Conservation (phyloP, 2,329 filamentous ascomycete genomes). For the Zasmidium angulare region DNA sequence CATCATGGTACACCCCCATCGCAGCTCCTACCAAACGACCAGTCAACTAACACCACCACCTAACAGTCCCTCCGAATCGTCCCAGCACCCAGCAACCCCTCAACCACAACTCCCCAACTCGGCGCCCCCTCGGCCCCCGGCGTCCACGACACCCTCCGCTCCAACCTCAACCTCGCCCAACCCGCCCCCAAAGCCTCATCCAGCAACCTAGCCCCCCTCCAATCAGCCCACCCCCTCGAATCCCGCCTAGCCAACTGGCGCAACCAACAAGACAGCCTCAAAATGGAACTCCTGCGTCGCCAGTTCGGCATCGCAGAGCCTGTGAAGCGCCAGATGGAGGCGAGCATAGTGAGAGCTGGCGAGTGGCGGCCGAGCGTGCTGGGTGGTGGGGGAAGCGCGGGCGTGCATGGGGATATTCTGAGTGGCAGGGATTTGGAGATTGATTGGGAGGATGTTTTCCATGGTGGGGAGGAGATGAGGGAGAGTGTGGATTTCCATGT, state of each 20-base stretch:
- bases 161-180: constrained; percentile 68
- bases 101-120: constrained; percentile 48
- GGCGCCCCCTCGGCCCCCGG: constrained; percentile 87
- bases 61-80: constrained; percentile 71
- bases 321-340: constrained; percentile 88
- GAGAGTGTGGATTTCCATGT: constrained; percentile 72
- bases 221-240: constrained; percentile 85
- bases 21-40: not conserved
- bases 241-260: constrained; percentile 87
- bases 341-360: constrained; percentile 78
- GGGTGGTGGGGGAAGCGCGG: constrained; percentile 44
- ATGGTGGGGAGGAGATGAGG: constrained; percentile 69
- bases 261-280: constrained; percentile 79
- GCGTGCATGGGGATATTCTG: constrained; percentile 88
- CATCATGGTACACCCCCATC: constrained; percentile 12
- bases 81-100: constrained; percentile 65
- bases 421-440: constrained; percentile 73
- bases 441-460: constrained; percentile 92
- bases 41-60: constrained; percentile 7
- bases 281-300: constrained; percentile 84
- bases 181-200: constrained; percentile 47
- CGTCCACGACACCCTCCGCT: constrained; percentile 88
- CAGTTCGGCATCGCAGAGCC: constrained; percentile 92
- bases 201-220: constrained; percentile 43
- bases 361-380: constrained; percentile 76